These are phyloP conservation scores for Fraxinus latifolia DNA, from an alignment of 305 asterid species.

Conservation along the genomic window DNA sequence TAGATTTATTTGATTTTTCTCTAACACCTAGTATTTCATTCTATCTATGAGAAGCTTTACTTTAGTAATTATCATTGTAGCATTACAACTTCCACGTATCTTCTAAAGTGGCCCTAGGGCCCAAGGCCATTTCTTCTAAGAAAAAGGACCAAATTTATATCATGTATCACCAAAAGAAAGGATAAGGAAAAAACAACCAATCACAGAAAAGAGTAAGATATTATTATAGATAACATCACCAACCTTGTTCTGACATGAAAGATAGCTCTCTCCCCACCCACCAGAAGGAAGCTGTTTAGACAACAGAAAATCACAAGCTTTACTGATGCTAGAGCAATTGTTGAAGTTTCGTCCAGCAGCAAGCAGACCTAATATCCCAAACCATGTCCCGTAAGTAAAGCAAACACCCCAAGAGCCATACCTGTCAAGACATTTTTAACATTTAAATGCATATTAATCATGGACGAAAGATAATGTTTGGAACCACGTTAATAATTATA, in stretches of 20 bases:
- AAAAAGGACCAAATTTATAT: not conserved
- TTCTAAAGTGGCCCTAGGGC: not conserved
- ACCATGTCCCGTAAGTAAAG: conserved; percentile 93
- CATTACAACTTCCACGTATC: not conserved
- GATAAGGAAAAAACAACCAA: not conserved
- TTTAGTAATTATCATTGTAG: not conserved
- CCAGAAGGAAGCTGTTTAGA: conserved; percentile 91
- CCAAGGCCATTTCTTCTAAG: not conserved
- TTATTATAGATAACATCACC: not conserved
- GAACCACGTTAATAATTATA: conserved; percentile 17
- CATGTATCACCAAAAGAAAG: conserved; percentile 13
- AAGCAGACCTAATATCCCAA: conserved; percentile 81
- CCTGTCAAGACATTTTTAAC: conserved; percentile 45
- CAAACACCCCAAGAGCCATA: conserved; percentile 99
- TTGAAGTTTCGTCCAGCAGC: conserved; percentile 75
- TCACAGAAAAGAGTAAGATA: not conserved
- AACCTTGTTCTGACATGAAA: conserved; percentile 93
- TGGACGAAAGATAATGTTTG: conserved; percentile 1
- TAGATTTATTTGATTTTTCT: not conserved
- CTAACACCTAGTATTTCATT: not conserved
- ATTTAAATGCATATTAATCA: not conserved
- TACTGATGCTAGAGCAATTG: conserved; percentile 60
- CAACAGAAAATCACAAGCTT: conserved; percentile 87
- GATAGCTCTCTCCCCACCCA: conserved; percentile 99
- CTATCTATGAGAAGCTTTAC: not conserved